Evolutionary conservation across 2,329 filamentous ascomycete species (phyloP), one percentile per base, ranked within the genome.

Genomic region (Aaosphaeria arxii): DNA sequence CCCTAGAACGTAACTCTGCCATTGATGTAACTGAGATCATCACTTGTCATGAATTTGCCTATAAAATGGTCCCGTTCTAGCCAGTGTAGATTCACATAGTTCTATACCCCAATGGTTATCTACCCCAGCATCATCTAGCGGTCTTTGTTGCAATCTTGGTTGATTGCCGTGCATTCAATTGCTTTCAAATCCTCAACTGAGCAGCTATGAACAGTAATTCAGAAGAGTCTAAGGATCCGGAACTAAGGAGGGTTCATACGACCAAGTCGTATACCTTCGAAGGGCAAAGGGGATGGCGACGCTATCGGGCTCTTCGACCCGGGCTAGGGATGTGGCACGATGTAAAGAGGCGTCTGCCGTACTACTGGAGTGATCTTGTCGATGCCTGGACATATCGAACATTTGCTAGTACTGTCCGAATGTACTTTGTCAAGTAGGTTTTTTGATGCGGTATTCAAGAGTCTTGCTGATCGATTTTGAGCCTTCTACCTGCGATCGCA

Each of bases 401-500:
- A 3, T 65, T 82, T 38, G 77, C 79, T 5, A 79, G 75, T 49
- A 81, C 76, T 0, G 66, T 83, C 7, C 76, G 78, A 2, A 83
- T 83, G 68, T 82, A 82, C 63, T 83, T 83, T 63, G 77, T 82
- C 56, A 79, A 80, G 72, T 75, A 52, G 51, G 64, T 30, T 24
- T 13, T 4, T 7, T n/a, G 17, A 11, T 9, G 7, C 29, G 3
- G n/a, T 17, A 32, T 49, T 57, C 3, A 24, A 24, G 17, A 24
- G 17, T 24, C 17, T 24, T 36, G 9, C 39, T 40, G 39, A 40
- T 17, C 9, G 7, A 11, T 40, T 11, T 1, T 6, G 30, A 74
- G 77, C 50, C 69, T 84, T 1, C 71, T 84, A 4, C 81, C 81
- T 4, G 81, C 81, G 0, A 69, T 84, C 4, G 81, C 81, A 2